Evolutionary conservation across 1,284 basidiomycete species (phyloP), one percentile per base, ranked within the genome.

Genomic region (Tilletia caries): DNA sequence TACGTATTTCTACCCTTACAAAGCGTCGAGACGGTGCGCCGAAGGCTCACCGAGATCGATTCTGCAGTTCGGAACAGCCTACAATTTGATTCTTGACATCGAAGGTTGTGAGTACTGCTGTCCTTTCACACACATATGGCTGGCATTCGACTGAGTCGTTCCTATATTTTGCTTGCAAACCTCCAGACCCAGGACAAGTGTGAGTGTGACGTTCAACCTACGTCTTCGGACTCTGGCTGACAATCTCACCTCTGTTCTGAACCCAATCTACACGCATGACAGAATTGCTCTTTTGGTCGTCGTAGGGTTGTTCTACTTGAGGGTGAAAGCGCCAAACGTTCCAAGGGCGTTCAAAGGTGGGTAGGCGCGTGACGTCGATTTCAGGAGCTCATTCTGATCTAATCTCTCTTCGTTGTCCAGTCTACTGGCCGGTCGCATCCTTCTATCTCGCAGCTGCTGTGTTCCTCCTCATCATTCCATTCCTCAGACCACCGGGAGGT

Each of bases 1-100:
- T 86, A 27, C 86, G 86, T 60, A 87, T 87, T 76, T 86, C 8
- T 60, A 25, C 13, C 8, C 10, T 20, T 52, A 10, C 27, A 23
- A 12, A 18, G 23, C 29, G 6, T 60, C 23, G 10, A 18, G 54
- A 29, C 6, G 2, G 1, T 13, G 8, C 27, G n/a, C 1, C 29
- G 23, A 8, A 25, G 20, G 23, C 20, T 32, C 6, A 18, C 27
- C 29, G 54, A n/a, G 6, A 29, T 32, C 8, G 23, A 12, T 34
- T 60, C 27, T 29, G 4, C 33, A 60, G n/a, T 65, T 44, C 44
- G 64, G 41, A 23, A 62, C 58, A 25, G 64, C 82, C 0, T 88
- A 87, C 71, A 86, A 86, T 0, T 87, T 88, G 67, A 46, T 65
- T 23, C n/a, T 65, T 3, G 43, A 65, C 23, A 6, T 65, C 23